Conservation (phyloP, 2,329 filamentous ascomycete species). For the Fusarium subtropicale region DNA sequence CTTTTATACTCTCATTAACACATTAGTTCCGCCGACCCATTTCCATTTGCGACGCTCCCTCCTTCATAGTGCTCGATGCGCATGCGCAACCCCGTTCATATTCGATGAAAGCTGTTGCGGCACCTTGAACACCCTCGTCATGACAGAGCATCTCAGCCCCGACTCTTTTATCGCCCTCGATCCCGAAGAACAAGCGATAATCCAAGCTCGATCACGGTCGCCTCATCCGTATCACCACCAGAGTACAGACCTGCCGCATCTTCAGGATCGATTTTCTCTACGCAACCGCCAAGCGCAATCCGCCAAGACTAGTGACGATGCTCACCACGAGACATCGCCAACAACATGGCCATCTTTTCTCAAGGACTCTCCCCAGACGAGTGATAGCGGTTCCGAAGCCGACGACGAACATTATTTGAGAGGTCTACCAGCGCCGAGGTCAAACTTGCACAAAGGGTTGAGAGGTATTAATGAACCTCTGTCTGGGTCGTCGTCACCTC, state of each 20-base stretch:
- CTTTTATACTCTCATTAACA: slow-evolving; percentile 3
- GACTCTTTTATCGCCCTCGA: slow-evolving; percentile 51
- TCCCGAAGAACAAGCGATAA: slow-evolving; percentile 52
- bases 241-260: slow-evolving; percentile 65
- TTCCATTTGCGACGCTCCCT: slow-evolving; percentile 8
- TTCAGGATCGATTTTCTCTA: slow-evolving; percentile 56
- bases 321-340: slow-evolving; percentile 41
- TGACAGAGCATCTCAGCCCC: slow-evolving; percentile 60
- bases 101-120: slow-evolving; percentile 48
- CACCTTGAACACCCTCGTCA: slow-evolving; percentile 51
- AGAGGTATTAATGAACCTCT: slow-evolving; percentile 67
- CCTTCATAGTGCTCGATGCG: slow-evolving; percentile 30
- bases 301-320: slow-evolving; percentile 35
- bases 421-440: slow-evolving; percentile 83
- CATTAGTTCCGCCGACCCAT: not conserved
- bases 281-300: slow-evolving; percentile 37
- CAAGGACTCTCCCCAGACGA: slow-evolving; percentile 71
- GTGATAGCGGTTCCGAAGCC: slow-evolving; percentile 93
- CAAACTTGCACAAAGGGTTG: slow-evolving; percentile 80
- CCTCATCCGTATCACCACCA: slow-evolving; percentile 76
- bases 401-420: slow-evolving; percentile 93
- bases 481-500: slow-evolving; percentile 67
- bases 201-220: slow-evolving; percentile 68
- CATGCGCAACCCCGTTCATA: slow-evolving; percentile 32
- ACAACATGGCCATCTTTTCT: slow-evolving; percentile 51